Conservation (phyloP, 768 basidiomycete genomes). For the Rhodosporidiobolus odoratus region DNA sequence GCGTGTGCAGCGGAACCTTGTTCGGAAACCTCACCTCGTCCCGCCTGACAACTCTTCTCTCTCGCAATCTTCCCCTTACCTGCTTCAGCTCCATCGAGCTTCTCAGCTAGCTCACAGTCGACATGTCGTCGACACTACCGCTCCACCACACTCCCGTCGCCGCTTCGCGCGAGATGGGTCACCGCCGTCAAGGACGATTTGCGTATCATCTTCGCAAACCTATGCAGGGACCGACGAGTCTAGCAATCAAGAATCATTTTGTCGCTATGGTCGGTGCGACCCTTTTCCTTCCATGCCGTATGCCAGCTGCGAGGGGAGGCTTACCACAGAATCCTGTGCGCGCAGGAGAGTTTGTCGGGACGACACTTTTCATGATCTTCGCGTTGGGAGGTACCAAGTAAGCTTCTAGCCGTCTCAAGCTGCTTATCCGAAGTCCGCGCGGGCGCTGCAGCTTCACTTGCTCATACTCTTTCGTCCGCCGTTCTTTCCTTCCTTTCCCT, state of each 20-base stretch:
- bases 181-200: not conserved
- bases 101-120: not conserved
- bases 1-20: too few species aligned
- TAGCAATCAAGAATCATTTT: conserved; percentile 25
- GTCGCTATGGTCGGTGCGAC: conserved; percentile 15
- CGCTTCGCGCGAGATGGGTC: not conserved
- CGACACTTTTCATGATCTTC: conserved; percentile 17
- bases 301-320: not conserved
- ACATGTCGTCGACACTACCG: not conserved
- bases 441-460: too few species aligned
- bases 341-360: conserved; percentile 30
- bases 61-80: not conserved
- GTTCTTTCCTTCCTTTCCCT: not conserved
- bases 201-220: not conserved
- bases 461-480: not conserved
- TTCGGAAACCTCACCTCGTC: too few species aligned
- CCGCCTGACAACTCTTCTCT: not conserved
- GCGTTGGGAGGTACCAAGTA: conserved; percentile 17
- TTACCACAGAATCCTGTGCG: not conserved
- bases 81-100: not conserved
- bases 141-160: not conserved
- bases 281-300: not conserved
- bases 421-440: too few species aligned
- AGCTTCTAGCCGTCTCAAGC: not conserved
- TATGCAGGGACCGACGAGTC: not conserved